A percentile compares a stretch with the other conserved stretches of the same genome.
phyloP scores from a whole-genome alignment of 192 early-diverging fungal species.

The Lunasporangiospora selenospora region DNA sequence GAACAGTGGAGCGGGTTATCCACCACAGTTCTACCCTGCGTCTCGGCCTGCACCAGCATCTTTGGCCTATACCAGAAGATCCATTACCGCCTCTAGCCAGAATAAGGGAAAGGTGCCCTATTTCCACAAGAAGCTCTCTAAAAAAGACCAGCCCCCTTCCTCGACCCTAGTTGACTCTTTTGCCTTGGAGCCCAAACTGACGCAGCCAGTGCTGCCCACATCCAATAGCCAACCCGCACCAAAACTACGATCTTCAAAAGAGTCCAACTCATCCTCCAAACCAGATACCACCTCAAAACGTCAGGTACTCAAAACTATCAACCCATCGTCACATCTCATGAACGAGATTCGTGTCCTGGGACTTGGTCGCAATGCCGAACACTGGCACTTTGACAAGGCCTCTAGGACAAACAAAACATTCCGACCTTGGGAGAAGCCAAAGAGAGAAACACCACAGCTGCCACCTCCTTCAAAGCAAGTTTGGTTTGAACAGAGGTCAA shows the following conservation, averaged over 20 bases:
- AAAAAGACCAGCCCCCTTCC: background rate
- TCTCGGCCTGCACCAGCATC: no score
- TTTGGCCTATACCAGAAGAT: no score
- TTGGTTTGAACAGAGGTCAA: slow-evolving; percentile 35
- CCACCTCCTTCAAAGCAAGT: slow-evolving; percentile 35
- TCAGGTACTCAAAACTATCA: slow-evolving; percentile 29
- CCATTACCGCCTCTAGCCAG: background rate
- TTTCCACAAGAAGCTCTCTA: slow-evolving; percentile 33
- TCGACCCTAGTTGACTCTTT: no score
- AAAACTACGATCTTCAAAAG: no score
- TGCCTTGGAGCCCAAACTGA: no score
- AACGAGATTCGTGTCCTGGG: slow-evolving; percentile 36
- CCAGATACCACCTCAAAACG: slow-evolving; percentile 22
- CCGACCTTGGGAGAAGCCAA: slow-evolving; percentile 37
- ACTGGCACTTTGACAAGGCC: slow-evolving; percentile 39
- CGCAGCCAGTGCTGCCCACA: no score
- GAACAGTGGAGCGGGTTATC: no score
- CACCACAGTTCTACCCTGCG: no score
- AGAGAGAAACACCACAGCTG: no score
- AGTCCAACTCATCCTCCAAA: background rate
- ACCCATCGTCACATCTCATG: slow-evolving; percentile 35
- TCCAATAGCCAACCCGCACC: background rate
- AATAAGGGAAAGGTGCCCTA: slow-evolving; percentile 16
- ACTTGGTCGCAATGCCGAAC: slow-evolving; percentile 27
- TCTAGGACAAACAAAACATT: slow-evolving; percentile 29